Base-by-base conservation (phyloP, 106 monocot species). In the Dactylorhiza incarnata region DNA sequence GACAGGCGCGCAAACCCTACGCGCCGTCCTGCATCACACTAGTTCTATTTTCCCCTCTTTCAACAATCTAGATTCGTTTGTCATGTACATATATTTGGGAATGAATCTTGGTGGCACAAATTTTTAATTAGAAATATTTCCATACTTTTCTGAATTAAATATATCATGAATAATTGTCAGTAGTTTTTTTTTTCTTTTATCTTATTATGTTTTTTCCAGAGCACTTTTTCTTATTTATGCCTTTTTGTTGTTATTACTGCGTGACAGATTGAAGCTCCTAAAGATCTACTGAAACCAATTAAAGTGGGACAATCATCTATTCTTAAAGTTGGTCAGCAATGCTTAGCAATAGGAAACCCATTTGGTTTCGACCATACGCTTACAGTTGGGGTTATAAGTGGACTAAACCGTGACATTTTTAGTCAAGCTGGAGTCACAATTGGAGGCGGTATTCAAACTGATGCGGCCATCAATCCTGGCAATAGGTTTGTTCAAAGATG, bases 331-430 rank as follows among this genome's bases (percentile, higher is more conserved):
- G 96, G 96, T 29, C 96, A 93, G 68, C 91, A 93, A 73, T 97
- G 96, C 48, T 83, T 97, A 79, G 93, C 96, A 49, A 97, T 97
- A 73, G 96, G 96, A 50, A 97, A 97, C 72, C 96, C 93, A 1
- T 97, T 97, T 84, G 96, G 96, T 17, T 97, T 97, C 83, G 93
- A 97, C 72, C 96, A 97, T 84, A 93, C 96, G 61, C 73, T 97
- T 50, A 97, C 96, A 22, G 87, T 93, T 72, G 93, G 96, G 23
- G 93, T 97, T 65, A 93, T 97, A 54, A 93, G 96, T 77, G 96
- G 91, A 63, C 71, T 97, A 50, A 87, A 97, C 84, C 90, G 93
- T 61, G 96, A 97, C 79, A 97, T 93, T 78, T 89, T 89, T 62
- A 94, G 96, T 79, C 87, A 97, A 80, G 76, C 93, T 68, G 93